phyloP scores from a whole-genome alignment of 2,329 filamentous ascomycete species.

The Phialemonium atrogriseum region DNA sequence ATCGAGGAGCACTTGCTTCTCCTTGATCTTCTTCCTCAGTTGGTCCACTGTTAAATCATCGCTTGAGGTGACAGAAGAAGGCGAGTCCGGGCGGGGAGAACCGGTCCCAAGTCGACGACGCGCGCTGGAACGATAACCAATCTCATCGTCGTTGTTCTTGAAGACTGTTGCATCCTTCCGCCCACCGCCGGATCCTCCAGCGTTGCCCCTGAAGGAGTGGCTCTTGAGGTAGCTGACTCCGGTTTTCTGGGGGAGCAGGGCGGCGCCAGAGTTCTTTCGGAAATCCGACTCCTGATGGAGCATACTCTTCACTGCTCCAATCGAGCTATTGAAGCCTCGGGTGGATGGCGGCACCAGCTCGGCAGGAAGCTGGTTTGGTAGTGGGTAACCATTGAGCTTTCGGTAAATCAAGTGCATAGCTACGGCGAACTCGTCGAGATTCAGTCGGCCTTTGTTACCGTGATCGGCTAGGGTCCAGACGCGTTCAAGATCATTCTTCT shows the following conservation, averaged over 20 bases:
- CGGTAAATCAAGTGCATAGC: conserved; percentile 99
- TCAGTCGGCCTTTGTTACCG: conserved; percentile 86
- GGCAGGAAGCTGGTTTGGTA: conserved; percentile 78
- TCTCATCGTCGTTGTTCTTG: conserved; percentile 89
- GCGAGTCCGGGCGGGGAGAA: conserved; percentile 74
- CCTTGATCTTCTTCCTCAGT: conserved; percentile 82
- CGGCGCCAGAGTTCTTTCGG: conserved; percentile 81
- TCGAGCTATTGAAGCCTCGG: conserved; percentile 84
- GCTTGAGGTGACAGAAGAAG: conserved; percentile 58
- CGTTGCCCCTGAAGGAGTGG: conserved; percentile 73
- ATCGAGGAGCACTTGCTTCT: conserved; percentile 90
- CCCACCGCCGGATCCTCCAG: conserved; percentile 45
- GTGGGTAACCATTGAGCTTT: conserved; percentile 89
- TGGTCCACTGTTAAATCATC: conserved; percentile 85
- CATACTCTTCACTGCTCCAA: conserved; percentile 86
- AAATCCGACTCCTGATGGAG: conserved; percentile 83
- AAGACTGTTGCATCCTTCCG: conserved; percentile 95
- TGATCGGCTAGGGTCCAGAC: conserved; percentile 94
- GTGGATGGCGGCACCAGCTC: conserved; percentile 94
- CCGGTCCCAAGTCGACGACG: conserved; percentile 69
- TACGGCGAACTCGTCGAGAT: conserved; percentile 95
- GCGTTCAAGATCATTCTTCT: conserved; percentile 80
- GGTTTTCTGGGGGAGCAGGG: conserved; percentile 87
- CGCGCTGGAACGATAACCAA: conserved; percentile 89
- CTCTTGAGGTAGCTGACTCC: conserved; percentile 98